Base-by-base conservation (phyloP, 2,329 filamentous ascomycete genomes). In the Aspergillus phoenicis region DNA sequence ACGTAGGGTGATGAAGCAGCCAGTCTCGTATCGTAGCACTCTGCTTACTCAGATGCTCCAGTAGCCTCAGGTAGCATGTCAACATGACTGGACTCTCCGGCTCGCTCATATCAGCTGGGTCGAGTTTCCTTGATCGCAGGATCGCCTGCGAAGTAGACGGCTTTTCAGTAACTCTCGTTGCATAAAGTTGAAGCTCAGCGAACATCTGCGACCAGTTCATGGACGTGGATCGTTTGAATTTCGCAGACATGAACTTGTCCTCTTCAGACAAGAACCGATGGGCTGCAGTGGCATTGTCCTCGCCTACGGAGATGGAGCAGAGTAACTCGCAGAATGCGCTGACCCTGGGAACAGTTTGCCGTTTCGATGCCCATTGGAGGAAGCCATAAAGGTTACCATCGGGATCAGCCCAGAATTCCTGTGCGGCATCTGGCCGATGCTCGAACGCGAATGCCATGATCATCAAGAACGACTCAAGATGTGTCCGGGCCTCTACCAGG, bases 271-370 rank as follows among this genome's bases (percentile, higher is more conserved):
- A 81, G 71, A 99, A 99, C 53, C 88, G 87, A 74, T 99, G 94
- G 0, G 94, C 92, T 15, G 90, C 85, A 57, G 89, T 89, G 28
- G 95, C 94, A 68, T 91, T 95, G 57, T 91, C 86, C 57, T 91
- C 87, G 56, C 92, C 92, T 55, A 89, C 88, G 0, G 95, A 91
- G 52, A 99, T 89, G 1, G 93, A 90, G 71, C 93, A 91, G 15
- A 99, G 82, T 88, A 99, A 94, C 73, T 98, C 94, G 75, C 95
- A 99, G 69, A 98, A 99, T 11, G 94, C 93, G 63, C 92, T 95
- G 61, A 96, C 93, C 24, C 97, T 85, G n/a, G 95, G 95, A 0
- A 96, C 97, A 0, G 96, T 97, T 62, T 96, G 93, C 69, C 95
- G 85, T 68, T 92, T 89, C 3, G 95, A 97, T n/a, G 93, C 91